These are phyloP conservation scores for Hirschioporus abietinus DNA, from an alignment of 768 basidiomycete genomes.

Conservation along the genomic window DNA sequence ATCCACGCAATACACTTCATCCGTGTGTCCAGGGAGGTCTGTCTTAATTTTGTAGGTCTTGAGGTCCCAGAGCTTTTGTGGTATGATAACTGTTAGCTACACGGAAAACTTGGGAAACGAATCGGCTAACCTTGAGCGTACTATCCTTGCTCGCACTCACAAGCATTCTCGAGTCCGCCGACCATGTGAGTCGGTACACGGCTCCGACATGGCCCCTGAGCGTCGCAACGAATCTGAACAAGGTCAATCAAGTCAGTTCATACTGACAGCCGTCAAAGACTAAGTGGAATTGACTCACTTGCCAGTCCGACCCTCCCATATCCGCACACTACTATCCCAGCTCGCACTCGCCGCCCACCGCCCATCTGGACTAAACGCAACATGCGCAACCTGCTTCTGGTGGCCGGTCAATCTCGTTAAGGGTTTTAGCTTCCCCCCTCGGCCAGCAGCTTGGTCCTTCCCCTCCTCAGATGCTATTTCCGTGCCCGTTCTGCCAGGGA, in stretches of 20 bases:
- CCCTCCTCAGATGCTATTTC: slow-evolving; percentile 31
- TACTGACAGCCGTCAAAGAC: slow-evolving; percentile 5
- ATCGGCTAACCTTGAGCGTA: slow-evolving; percentile 75
- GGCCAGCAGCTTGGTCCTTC: slow-evolving; percentile 30
- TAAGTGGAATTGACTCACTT: slow-evolving; percentile 25
- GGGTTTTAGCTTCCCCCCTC: slow-evolving; percentile 56
- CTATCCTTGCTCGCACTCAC: slow-evolving; percentile 95
- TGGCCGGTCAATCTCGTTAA: slow-evolving; percentile 84
- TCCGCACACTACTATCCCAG: slow-evolving; percentile 84
- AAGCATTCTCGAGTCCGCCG: slow-evolving; percentile 85
- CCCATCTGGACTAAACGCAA: slow-evolving; percentile 93
- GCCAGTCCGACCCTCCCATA: slow-evolving; percentile 75
- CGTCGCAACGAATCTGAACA: slow-evolving; percentile 82
- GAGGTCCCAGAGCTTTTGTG: slow-evolving; percentile 86
- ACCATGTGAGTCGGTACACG: slow-evolving; percentile 95
- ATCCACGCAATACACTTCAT: slow-evolving; percentile 98
- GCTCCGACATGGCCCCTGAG: slow-evolving; percentile 90
- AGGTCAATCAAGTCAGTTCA: neutral
- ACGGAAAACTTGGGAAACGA: neutral
- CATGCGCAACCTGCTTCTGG: slow-evolving; percentile 90
- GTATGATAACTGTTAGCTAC: neutral
- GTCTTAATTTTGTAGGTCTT: slow-evolving; percentile 93
- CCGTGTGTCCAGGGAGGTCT: slow-evolving; percentile 93
- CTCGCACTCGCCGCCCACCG: slow-evolving; percentile 87
- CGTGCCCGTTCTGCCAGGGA: slow-evolving; percentile 41